Conservation (phyloP, 2,329 filamentous ascomycete genomes). For the Xylariaceae sp. region DNA sequence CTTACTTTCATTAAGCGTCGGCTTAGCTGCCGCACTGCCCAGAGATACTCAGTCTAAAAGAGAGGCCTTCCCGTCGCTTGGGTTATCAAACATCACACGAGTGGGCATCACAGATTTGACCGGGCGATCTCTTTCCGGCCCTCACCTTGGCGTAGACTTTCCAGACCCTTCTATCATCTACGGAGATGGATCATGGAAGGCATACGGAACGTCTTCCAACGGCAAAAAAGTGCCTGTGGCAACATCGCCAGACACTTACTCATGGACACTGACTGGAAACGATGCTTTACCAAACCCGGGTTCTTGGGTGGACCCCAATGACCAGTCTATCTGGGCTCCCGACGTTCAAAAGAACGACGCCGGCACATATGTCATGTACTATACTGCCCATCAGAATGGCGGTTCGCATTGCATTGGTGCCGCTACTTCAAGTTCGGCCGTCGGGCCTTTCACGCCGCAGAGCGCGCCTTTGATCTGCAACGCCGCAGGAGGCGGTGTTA, state of each 20-base stretch:
- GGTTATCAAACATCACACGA: constrained; percentile 26
- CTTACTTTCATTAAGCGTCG: background rate
- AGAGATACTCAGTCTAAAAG: background rate
- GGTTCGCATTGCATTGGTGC: constrained; percentile 31
- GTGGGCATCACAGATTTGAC: background rate
- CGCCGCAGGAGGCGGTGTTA: constrained; percentile 27
- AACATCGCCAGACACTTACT: constrained; percentile 24
- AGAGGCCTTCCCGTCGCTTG: constrained; percentile 16
- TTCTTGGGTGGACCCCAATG: constrained; percentile 26
- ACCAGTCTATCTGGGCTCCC: constrained; percentile 28
- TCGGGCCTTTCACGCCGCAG: constrained; percentile 27
- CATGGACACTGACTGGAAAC: background rate
- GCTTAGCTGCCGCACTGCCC: background rate
- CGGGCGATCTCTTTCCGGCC: constrained; percentile 16
- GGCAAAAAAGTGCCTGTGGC: constrained; percentile 28
- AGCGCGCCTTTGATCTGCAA: constrained; percentile 29
- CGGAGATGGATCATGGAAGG: constrained; percentile 32
- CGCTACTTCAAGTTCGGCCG: constrained; percentile 26
- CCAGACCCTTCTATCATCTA: constrained; percentile 30
- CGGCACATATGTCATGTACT: constrained; percentile 33
- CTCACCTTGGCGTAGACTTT: constrained; percentile 25
- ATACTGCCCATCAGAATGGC: constrained; percentile 27
- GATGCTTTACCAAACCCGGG: constrained; percentile 30
- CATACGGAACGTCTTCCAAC: constrained; percentile 30
- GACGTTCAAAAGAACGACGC: constrained; percentile 33